Evolutionary conservation across 176 grass and related monocot genomes (phyloP).

Genomic region (Hsuehochloa calcarea): DNA sequence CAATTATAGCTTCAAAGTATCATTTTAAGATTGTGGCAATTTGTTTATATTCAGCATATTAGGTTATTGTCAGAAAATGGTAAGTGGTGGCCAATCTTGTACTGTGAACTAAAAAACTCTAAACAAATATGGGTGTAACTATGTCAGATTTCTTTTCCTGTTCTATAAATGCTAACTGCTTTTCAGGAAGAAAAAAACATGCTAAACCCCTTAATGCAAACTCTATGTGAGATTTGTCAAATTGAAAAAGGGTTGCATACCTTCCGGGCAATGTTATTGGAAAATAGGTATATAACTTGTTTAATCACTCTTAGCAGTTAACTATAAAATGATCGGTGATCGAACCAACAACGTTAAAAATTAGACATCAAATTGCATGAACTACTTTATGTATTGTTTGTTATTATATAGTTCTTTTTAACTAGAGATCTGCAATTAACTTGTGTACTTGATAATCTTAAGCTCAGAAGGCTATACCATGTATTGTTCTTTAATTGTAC

Average conservation of each 20-base stretch:
- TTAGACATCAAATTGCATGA: not conserved
- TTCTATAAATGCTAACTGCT: not conserved
- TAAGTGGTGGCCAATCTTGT: conserved; percentile 12
- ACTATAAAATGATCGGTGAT: not conserved
- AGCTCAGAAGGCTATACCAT: not conserved
- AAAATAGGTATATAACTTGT: too few relatives aligned
- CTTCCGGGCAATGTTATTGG: too few relatives aligned
- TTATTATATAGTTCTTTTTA: not conserved
- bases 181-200: not conserved
- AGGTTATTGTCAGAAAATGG: not conserved
- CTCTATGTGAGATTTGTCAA: not conserved
- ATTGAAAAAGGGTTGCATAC: not conserved
- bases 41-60: conserved; percentile 6
- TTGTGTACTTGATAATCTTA: not conserved
- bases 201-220: not conserved
- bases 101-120: not conserved
- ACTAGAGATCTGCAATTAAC: not conserved
- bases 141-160: not conserved
- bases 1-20: conserved; percentile 22
- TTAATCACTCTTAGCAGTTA: not conserved
- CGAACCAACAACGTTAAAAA: not conserved
- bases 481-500: not conserved
- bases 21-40: not conserved
- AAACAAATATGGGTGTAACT: conserved; percentile 6
- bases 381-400: not conserved